phyloP scores from a whole-genome alignment of 345 rosid species.

The Lepidium aucheri region DNA sequence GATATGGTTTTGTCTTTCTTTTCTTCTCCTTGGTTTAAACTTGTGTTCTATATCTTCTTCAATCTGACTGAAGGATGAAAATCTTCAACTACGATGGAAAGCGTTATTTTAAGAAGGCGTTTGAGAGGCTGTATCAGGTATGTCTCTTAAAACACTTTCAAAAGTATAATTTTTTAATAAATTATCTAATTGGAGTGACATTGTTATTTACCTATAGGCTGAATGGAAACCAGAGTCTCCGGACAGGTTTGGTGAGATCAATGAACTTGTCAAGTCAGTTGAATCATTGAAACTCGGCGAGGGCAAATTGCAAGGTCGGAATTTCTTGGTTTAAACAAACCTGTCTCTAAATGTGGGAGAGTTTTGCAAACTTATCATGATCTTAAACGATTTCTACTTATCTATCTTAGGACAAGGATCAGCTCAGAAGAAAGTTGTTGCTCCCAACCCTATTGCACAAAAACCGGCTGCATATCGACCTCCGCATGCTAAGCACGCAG shows the following conservation, averaged over 20 bases:
- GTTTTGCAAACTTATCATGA: neutral
- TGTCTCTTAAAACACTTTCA: constrained; percentile 4
- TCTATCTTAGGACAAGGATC: constrained; percentile 50
- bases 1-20: neutral
- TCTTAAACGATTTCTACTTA: neutral
- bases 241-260: constrained; percentile 61
- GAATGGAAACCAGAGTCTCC: constrained; percentile 91
- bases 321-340: neutral
- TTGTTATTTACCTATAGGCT: constrained; percentile 36
- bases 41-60: neutral
- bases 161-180: neutral
- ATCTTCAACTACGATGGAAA: constrained; percentile 77
- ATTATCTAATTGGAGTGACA: neutral
- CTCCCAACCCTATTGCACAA: constrained; percentile 35
- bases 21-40: neutral
- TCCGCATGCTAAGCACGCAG: constrained; percentile 82
- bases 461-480: constrained; percentile 96
- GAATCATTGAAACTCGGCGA: constrained; percentile 58
- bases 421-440: constrained; percentile 37
- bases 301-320: constrained; percentile 53
- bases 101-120: constrained; percentile 64
- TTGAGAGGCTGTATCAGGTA: constrained; percentile 90
- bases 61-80: constrained; percentile 54
- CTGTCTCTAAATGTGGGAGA: neutral
- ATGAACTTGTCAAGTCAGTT: constrained; percentile 54